A percentile compares a stretch with the other conserved stretches of the same genome.
Evolutionary conservation across 1,139 yeast species (phyloP).

Genomic region (Sugiyamaella xylanicola): DNA sequence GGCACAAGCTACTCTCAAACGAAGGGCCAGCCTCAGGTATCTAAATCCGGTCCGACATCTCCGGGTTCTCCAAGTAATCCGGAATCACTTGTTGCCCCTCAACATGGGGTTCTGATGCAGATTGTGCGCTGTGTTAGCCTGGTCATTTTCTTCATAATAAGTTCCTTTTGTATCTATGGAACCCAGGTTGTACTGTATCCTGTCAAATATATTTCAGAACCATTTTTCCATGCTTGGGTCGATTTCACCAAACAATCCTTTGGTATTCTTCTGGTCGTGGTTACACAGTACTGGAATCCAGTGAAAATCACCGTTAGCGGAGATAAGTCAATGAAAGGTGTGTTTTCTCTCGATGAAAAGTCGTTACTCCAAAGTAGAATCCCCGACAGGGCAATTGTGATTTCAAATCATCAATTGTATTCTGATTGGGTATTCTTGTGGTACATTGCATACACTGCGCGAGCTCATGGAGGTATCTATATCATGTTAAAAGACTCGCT

Average conservation of each 20-base stretch:
- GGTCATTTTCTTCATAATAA: slow-evolving; percentile 22
- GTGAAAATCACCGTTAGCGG: slow-evolving; percentile 40
- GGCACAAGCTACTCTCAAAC: no score
- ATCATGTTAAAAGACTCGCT: slow-evolving; percentile 82
- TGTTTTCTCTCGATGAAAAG: slow-evolving; percentile 30
- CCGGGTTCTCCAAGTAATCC: no score
- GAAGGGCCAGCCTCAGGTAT: no score
- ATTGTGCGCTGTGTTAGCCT: slow-evolving; percentile 17
- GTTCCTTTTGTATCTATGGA: slow-evolving; percentile 29
- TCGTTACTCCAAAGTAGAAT: slow-evolving; percentile 36
- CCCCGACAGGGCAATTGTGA: slow-evolving; percentile 55
- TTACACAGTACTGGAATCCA: slow-evolving; percentile 42
- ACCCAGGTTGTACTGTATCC: slow-evolving; percentile 40
- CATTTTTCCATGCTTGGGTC: slow-evolving; percentile 39
- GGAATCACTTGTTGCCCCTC: neutral
- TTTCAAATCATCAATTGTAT: slow-evolving; percentile 90
- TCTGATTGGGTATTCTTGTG: slow-evolving; percentile 94
- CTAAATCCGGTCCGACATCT: no score
- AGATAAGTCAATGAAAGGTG: slow-evolving; percentile 37
- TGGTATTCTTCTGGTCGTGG: slow-evolving; percentile 39
- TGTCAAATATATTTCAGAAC: slow-evolving; percentile 31
- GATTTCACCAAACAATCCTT: slow-evolving; percentile 44
- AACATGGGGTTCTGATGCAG: slow-evolving; percentile 14
- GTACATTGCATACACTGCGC: slow-evolving; percentile 78
- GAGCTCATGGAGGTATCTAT: slow-evolving; percentile 62